A percentile compares a stretch with the other conserved stretches of the same genome.
These are phyloP conservation scores for Ammopiptanthus mongolicus DNA, from an alignment of 306 rosid species.

Conservation along the genomic window DNA sequence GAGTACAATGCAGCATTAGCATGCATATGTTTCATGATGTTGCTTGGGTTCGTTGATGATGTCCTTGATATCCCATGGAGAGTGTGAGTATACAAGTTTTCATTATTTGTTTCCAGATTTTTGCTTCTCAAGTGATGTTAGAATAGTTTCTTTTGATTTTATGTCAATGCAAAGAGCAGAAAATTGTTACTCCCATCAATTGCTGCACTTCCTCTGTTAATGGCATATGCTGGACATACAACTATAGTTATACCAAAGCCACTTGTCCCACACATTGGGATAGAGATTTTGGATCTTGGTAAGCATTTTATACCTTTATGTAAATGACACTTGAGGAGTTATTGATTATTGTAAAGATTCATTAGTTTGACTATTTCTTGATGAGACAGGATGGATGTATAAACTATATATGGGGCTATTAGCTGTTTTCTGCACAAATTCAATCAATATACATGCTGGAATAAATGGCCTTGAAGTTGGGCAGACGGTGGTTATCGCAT, in stretches of 20 bases:
- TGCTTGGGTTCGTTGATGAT: constrained; percentile 97
- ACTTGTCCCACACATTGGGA: constrained; percentile 66
- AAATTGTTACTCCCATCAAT: constrained; percentile 80
- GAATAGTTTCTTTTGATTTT: constrained; percentile 11
- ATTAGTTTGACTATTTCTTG: background rate
- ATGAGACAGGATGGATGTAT: constrained; percentile 75
- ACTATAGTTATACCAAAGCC: constrained; percentile 93
- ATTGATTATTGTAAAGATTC: background rate
- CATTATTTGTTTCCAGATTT: constrained; percentile 6
- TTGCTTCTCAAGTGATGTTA: constrained; percentile 20
- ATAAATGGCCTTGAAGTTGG: constrained; percentile 90
- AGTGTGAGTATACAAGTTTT: constrained; percentile 64
- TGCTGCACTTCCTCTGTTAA: constrained; percentile 92
- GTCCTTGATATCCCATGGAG: constrained; percentile 99
- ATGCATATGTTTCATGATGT: constrained; percentile 84
- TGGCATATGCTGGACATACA: constrained; percentile 99
- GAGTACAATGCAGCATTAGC: constrained; percentile 95
- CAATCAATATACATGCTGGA: constrained; percentile 94
- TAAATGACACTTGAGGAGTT: constrained; percentile 10
- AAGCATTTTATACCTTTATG: constrained; percentile 30
- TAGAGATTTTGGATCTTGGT: constrained; percentile 84
- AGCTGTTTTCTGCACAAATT: constrained; percentile 97
- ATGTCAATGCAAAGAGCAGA: constrained; percentile 58
- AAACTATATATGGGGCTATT: constrained; percentile 92
- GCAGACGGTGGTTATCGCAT: constrained; percentile 75